Base-by-base conservation (phyloP, 352 stramenopile genomes). In the Phytophthora nicotianae region DNA sequence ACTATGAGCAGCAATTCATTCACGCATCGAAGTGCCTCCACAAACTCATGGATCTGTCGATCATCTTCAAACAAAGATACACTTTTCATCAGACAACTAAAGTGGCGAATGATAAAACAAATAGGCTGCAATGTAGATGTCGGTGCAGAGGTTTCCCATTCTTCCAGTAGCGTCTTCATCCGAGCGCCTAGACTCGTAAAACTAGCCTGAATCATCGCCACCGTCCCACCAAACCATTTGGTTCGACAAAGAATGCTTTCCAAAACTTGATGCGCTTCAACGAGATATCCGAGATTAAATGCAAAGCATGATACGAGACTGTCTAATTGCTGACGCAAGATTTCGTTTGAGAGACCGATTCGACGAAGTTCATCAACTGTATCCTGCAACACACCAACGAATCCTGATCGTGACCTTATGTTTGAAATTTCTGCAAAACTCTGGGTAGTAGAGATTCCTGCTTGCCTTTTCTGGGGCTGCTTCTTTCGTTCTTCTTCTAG, bases 1-100 rank as follows among this genome's bases (percentile, higher is more conserved):
- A 78, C 35, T 14, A 65, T 19, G 10, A 68, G n/a, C 26, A 75
- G 33, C 14, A 80, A 32, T 40, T 72, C 61, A 19, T 62, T 58
- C 20, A 71, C 33, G 14, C 38, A 26, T 48, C 43, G 37, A 41
- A 80, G 56, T 6, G 48, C 42, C 14, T 71, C 57, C 13, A 68
- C 33, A 23, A 69, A 65, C 2, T 45, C 52, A 9, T 51, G 21
- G 8, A 60, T 41, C 21, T 68, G 35, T 43, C 48, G 38, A 20
- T 72, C 63, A 20, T 67, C 23, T 48, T 50, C 16, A 17, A 68
- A 19, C 23, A 6, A 47, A 26, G 14, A 52, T 8, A 3, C 29
- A 8, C 10, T 45, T 57, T 64, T 21, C 14, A 26, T 29, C 6
- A 52, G 13, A 9, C 20, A 5, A 21, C 64, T 53, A n/a, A 61